phyloP scores from a whole-genome alignment of 345 rosid genomes.

The Euclidium syriacum region DNA sequence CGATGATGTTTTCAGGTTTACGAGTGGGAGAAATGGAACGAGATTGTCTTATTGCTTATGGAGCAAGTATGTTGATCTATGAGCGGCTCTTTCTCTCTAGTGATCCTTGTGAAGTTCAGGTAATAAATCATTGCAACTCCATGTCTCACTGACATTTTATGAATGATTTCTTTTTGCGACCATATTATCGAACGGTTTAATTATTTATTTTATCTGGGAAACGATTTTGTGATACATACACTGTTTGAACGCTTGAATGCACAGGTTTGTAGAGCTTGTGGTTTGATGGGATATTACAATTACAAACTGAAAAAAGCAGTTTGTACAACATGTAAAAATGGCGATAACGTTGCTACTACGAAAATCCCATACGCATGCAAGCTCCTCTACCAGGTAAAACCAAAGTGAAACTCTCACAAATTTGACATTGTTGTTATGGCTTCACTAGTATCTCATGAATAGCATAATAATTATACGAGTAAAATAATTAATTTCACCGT shows the following conservation, averaged over 20 bases:
- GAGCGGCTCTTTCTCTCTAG: conserved; percentile 93
- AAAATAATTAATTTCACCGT: no score
- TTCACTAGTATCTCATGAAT: no score
- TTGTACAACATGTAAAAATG: conserved; percentile 77
- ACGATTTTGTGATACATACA: no score
- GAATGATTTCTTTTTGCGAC: no score
- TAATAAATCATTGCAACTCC: no score
- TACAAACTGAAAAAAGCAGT: conserved; percentile 68
- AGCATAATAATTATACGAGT: no score
- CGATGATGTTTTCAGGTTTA: conserved; percentile 70
- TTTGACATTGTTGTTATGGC: no score
- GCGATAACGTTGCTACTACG: conserved; percentile 74
- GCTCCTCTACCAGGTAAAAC: conserved; percentile 75
- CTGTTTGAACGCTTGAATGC: no score
- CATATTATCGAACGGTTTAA: no score
- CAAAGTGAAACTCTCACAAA: neutral
- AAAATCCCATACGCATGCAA: conserved; percentile 94
- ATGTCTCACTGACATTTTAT: no score
- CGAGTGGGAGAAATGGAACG: conserved; percentile 99
- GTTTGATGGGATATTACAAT: conserved; percentile 81
- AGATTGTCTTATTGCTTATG: conserved; percentile 94
- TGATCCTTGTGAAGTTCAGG: conserved; percentile 96
- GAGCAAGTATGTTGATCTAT: conserved; percentile 84
- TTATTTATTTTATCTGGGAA: no score
- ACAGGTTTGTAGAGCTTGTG: conserved; percentile 90